Evolutionary conservation across 2,329 filamentous ascomycete species (phyloP).

Genomic region (Ampelomyces quisqualis): DNA sequence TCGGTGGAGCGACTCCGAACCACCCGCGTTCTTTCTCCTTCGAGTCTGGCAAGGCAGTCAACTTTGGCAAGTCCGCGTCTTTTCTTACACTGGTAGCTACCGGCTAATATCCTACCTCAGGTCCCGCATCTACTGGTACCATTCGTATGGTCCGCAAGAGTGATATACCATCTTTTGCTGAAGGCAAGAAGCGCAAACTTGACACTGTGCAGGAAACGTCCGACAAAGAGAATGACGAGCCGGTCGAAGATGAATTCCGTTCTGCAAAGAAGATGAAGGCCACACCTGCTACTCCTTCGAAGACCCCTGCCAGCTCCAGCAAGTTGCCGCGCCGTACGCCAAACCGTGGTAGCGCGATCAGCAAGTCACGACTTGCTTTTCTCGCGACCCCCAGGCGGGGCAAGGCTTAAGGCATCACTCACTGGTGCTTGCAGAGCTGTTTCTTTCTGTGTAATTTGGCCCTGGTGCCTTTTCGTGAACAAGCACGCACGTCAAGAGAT

Average conservation of each 20-base stretch:
- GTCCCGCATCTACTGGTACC: conserved; percentile 39
- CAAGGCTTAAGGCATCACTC: conserved; percentile 27
- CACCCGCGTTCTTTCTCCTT: conserved; percentile 52
- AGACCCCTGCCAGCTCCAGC: conserved; percentile 31
- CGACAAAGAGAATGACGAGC: conserved; percentile 49
- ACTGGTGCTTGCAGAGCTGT: neutral
- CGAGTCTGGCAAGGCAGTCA: conserved; percentile 48
- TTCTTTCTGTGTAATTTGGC: too few species aligned
- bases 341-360: conserved; percentile 34
- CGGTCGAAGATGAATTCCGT: conserved; percentile 30
- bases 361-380: conserved; percentile 41
- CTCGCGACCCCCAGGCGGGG: conserved; percentile 44
- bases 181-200: conserved; percentile 50
- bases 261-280: conserved; percentile 39
- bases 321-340: conserved; percentile 37
- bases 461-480: too few species aligned
- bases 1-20: conserved; percentile 29
- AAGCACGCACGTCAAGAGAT: too few species aligned
- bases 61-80: conserved; percentile 36
- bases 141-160: conserved; percentile 51
- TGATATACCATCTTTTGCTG: conserved; percentile 36
- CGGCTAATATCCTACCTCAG: conserved; percentile 10
- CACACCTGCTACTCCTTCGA: conserved; percentile 26
- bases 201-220: conserved; percentile 39
- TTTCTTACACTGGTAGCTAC: neutral